Percentiles rank a stretch among this genome's conserved stretches.
phyloP scores from a whole-genome alignment of 768 basidiomycete genomes.

The Fomitopsis pulvina region DNA sequence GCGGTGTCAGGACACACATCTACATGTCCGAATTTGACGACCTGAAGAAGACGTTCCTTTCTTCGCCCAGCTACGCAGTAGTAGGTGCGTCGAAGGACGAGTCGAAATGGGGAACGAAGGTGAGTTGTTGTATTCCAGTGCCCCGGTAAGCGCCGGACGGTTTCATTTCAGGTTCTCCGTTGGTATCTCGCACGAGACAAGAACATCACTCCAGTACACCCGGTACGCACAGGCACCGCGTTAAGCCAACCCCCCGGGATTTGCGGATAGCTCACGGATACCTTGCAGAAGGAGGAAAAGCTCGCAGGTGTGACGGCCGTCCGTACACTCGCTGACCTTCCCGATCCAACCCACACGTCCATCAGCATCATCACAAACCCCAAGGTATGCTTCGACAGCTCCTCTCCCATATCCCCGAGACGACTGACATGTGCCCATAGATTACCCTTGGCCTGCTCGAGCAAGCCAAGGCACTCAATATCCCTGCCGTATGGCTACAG shows the following conservation, averaged over 20 bases:
- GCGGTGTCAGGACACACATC: neutral
- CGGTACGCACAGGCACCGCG: conserved; percentile 40
- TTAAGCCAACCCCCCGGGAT: neutral
- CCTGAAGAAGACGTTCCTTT: conserved; percentile 49
- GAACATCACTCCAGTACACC: conserved; percentile 69
- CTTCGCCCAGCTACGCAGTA: conserved; percentile 63
- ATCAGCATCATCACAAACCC: conserved; percentile 77
- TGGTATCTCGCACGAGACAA: conserved; percentile 65
- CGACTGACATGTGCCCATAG: conserved; percentile 31
- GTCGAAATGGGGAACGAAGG: conserved; percentile 76
- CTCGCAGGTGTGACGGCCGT: conserved; percentile 62
- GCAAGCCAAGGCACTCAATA: conserved; percentile 57
- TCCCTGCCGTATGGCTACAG: conserved; percentile 85
- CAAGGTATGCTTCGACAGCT: conserved; percentile 35
- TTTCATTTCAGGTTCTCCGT: conserved; percentile 50
- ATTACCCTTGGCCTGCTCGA: conserved; percentile 64
- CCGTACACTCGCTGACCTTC: conserved; percentile 46
- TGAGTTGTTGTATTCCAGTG: conserved; percentile 5
- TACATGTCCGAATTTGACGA: conserved; percentile 29
- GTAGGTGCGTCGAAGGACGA: conserved; percentile 79
- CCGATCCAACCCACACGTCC: conserved; percentile 57
- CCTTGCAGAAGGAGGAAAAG: conserved; percentile 54
- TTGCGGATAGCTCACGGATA: neutral
- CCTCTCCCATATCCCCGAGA: neutral
- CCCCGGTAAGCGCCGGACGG: neutral